A percentile compares a stretch with the other conserved stretches of the same genome.
Conservation (phyloP, 768 basidiomycete species). For the Dentipellis fragilis region DNA sequence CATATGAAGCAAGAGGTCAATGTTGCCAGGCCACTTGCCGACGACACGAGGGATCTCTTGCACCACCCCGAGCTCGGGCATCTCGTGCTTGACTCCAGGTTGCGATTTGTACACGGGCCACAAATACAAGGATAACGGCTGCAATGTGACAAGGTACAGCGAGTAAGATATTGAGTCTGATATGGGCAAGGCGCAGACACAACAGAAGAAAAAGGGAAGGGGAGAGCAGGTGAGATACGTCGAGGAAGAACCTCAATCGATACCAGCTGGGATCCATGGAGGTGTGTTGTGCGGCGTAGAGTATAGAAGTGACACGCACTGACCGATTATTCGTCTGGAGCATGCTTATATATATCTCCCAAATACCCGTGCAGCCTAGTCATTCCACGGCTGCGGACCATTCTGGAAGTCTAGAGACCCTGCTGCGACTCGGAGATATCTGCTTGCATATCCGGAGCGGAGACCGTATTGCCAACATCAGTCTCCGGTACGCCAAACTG, state of each 20-base stretch:
- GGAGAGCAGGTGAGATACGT: background rate
- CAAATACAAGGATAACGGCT: background rate
- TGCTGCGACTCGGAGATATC: too few species aligned
- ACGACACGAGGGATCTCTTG: slow-evolving; percentile 17
- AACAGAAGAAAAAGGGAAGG: background rate
- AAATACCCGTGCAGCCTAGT: too few species aligned
- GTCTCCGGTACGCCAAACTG: too few species aligned
- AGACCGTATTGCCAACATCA: too few species aligned
- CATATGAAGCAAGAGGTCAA: slow-evolving; percentile 20
- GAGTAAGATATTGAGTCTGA: background rate
- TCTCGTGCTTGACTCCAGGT: slow-evolving; percentile 8
- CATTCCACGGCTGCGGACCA: too few species aligned
- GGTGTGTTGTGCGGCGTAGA: background rate
- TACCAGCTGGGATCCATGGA: background rate
- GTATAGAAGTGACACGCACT: too few species aligned
- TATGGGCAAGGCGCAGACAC: background rate
- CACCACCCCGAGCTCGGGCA: slow-evolving; percentile 12
- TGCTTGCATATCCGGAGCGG: too few species aligned
- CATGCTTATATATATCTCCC: too few species aligned
- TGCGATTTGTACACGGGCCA: slow-evolving; percentile 2
- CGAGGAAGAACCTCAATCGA: background rate
- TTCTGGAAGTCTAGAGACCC: too few species aligned
- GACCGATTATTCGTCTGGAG: too few species aligned
- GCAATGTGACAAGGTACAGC: background rate
- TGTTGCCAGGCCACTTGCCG: slow-evolving; percentile 23